Evolutionary conservation across 495 filamentous ascomycete genomes (phyloP), one percentile per base, ranked within the genome.

Genomic region (Jackrogersella multiformis): DNA sequence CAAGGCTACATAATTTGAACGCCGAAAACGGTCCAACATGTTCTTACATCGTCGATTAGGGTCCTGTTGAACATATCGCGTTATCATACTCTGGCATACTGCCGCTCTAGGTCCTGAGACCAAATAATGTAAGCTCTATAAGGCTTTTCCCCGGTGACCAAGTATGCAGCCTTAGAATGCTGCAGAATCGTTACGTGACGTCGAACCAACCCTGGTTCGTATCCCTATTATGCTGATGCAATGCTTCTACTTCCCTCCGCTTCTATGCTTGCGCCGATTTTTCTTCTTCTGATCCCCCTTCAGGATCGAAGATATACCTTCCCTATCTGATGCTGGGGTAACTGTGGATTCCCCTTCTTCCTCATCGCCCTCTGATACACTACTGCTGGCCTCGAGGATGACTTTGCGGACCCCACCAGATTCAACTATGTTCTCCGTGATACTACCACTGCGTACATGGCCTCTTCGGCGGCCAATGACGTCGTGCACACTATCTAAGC

Each of bases 351-450:
- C 44, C 15, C 34, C 51, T 44, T 39, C 61, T 54, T 71, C 18
- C 63, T 45, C 77, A 7, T 79, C 78, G 12, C 75, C 75, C 41
- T 75, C 73, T 4, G 78, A 78, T n/a, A 80, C 83, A 30, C 82
- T 84, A 69, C 84, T 87, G 16, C 84, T 89, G 36, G 89, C 87
- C 66, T 94, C 90, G 9, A 97, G 84, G 8, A 97, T 87, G 9
- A 95, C 87, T 78, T 97, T 97, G 39, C 89, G 88, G 30, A 96
- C 84, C 1, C 93, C 93, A 42, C 90, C 89, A 9, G 90, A 81
- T 73, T 96, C 92, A 35, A 96, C 79, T 16, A 93, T 84, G 70
- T 93, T 93, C 77, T 96, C 92, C 0, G 92, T 94, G 70, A 97
- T 96, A 75, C 89, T 93, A 9, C 93, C 93, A 68, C 90, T 93